Percentiles rank a stretch among this genome's conserved stretches.
Conservation (phyloP, 2,329 filamentous ascomycete genomes). For the Elsinoe arachidis region DNA sequence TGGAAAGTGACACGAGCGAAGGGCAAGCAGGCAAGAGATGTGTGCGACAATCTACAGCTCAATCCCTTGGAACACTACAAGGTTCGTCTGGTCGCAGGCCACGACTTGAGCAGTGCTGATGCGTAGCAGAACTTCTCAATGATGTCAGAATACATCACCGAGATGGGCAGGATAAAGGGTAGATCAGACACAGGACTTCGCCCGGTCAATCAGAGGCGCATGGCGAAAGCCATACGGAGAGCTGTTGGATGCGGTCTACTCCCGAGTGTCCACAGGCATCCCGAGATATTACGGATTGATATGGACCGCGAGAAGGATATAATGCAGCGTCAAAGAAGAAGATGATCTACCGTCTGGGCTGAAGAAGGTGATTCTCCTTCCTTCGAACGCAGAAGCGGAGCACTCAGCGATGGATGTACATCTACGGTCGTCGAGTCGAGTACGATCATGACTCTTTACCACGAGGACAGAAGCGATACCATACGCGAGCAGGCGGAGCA, state of each 20-base stretch:
- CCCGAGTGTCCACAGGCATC: slow-evolving; percentile 83
- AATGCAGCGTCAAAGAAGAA: neutral
- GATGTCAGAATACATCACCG: slow-evolving; percentile 78
- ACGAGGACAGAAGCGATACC: too few relatives aligned
- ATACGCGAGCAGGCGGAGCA: too few relatives aligned
- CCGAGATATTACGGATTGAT: slow-evolving; percentile 54
- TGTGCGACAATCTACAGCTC: slow-evolving; percentile 70
- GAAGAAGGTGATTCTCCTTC: neutral
- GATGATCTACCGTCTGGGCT: neutral
- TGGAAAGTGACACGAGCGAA: slow-evolving; percentile 55
- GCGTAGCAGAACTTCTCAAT: slow-evolving; percentile 73
- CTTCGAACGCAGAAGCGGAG: too few relatives aligned
- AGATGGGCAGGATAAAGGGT: slow-evolving; percentile 77
- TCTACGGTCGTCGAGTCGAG: too few relatives aligned
- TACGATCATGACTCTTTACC: too few relatives aligned
- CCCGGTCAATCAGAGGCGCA: slow-evolving; percentile 82
- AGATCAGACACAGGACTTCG: slow-evolving; percentile 68
- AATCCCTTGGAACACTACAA: slow-evolving; percentile 81
- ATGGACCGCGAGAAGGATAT: neutral
- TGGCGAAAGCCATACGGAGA: slow-evolving; percentile 85
- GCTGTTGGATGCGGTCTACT: slow-evolving; percentile 85
- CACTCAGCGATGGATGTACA: too few relatives aligned
- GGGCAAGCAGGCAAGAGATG: slow-evolving; percentile 47
- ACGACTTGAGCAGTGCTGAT: slow-evolving; percentile 14
- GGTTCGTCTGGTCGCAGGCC: slow-evolving; percentile 43